Percentiles rank a stretch among this genome's conserved stretches.
Evolutionary conservation across 2,329 filamentous ascomycete species (phyloP).

Genomic region (Verticillium dahliae): DNA sequence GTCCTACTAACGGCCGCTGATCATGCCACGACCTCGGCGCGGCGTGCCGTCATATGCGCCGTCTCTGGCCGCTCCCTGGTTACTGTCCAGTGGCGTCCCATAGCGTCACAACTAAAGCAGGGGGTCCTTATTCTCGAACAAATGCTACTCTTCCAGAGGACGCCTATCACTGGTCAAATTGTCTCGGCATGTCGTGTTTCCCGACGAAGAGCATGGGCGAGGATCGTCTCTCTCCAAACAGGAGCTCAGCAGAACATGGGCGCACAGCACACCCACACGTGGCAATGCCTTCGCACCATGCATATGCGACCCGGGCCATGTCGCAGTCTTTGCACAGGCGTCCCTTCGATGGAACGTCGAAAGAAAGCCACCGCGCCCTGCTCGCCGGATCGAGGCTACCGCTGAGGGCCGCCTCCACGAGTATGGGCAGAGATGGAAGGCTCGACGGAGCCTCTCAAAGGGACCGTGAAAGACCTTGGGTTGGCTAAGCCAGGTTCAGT

Average conservation of each 20-base stretch:
- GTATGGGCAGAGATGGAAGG: not conserved
- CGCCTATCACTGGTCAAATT: not conserved
- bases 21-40: not conserved
- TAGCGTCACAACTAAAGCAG: not conserved
- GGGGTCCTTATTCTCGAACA: not conserved
- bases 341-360: not conserved
- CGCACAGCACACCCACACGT: not conserved
- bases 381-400: not conserved
- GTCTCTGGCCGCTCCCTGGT: not conserved
- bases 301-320: not conserved
- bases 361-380: not conserved
- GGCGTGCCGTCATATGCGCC: not conserved
- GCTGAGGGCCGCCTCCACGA: not conserved
- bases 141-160: not conserved
- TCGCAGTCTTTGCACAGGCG: not conserved
- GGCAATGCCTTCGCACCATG: not conserved
- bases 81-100: not conserved
- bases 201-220: not conserved
- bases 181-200: not conserved
- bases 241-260: no score
- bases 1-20: not conserved
- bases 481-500: not conserved
- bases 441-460: not conserved
- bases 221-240: not conserved
- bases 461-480: not conserved